Evolutionary conservation across 1,284 basidiomycete species (phyloP).

Genomic region (Trichosporon sp.): DNA sequence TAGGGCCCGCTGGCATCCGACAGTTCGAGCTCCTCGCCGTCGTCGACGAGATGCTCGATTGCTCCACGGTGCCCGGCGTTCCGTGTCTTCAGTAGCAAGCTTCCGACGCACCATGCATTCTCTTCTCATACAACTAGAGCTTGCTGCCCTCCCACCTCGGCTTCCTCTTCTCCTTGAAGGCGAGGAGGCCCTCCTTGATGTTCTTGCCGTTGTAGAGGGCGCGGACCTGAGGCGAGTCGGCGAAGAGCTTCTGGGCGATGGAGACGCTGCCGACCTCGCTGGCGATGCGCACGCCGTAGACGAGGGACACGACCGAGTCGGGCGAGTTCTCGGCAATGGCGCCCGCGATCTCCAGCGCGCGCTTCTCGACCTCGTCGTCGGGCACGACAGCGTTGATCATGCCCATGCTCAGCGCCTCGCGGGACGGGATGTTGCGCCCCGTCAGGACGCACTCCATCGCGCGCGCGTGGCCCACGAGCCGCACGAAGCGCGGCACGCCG

Average conservation of each 20-base stretch:
- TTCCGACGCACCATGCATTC: not conserved
- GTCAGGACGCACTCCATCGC: constrained; percentile 18
- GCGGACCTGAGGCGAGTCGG: constrained; percentile 12
- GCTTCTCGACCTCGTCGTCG: constrained; percentile 17
- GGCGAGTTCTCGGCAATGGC: constrained; percentile 18
- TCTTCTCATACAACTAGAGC: constrained; percentile 3
- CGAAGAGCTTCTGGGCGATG: constrained; percentile 12
- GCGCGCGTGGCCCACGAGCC: constrained; percentile 15
- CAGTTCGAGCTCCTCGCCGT: not conserved
- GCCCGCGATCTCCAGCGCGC: constrained; percentile 13
- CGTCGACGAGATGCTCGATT: not conserved
- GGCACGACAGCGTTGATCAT: constrained; percentile 23
- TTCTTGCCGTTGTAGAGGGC: constrained; percentile 14
- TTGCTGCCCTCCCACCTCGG: constrained; percentile 17
- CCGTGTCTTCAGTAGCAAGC: not conserved
- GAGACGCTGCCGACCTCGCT: constrained; percentile 8
- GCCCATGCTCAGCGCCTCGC: constrained; percentile 14
- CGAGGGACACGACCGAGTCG: constrained; percentile 15
- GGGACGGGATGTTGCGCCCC: constrained; percentile 14
- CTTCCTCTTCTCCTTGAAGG: constrained; percentile 17
- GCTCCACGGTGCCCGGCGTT: no score
- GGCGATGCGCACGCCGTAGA: constrained; percentile 20
- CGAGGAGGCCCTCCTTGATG: constrained; percentile 19
- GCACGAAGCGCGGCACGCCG: constrained; percentile 18
- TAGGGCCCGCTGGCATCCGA: not conserved